Evolutionary conservation across 805 yeast species (phyloP), one percentile per base, ranked within the genome.

Genomic region (Wickerhamomyces chambardii): DNA sequence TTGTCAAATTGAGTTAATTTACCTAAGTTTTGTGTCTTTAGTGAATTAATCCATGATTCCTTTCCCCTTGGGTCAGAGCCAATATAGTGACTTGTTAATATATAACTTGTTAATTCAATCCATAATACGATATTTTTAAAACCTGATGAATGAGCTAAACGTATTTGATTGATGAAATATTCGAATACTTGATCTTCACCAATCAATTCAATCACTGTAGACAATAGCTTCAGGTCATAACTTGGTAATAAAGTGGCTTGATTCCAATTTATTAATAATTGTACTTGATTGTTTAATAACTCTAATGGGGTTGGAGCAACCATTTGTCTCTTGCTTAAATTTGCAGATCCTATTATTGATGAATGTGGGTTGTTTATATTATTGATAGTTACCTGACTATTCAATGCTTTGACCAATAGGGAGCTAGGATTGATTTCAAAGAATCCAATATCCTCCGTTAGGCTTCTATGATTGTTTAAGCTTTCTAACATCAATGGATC

Each of bases 201-300:
- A 7, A 49, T n/a, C 2, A 49, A 17, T 18, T 41, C 26, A 4
- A 34, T 19, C 33, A 48, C 31, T 6, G 34, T 37, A 2, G 37
- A 15, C 2, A 50, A 29, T 18, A 44, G 36, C 12, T 37, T 41
- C 17, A 40, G 43, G 30, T 52, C 51, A 21, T 46, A 44, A 1
- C 22, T 28, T n/a, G 51, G 37, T 6, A 42, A 17, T 1, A 38
- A 32, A 1, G 51, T 40, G 1, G 49, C 39, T 28, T 50, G 55
- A 14, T 41, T 45, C 51, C 53, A 50, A 8, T 45, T 40, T 15
- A 50, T 12, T 8, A 50, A 31, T 1, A 31, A 18, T 12, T 46
- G 46, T 32, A 52, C 40, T 31, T 42, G 46, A 12, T 36, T 22
- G 28, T 45, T 44, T 30, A 50, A 49, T 5, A 37, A 21, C 8